Percentiles rank a stretch among this genome's conserved stretches.
These are phyloP conservation scores for Rhizopus arrhizus DNA, from an alignment of 371 early-diverging fungal genomes.

Conservation along the genomic window DNA sequence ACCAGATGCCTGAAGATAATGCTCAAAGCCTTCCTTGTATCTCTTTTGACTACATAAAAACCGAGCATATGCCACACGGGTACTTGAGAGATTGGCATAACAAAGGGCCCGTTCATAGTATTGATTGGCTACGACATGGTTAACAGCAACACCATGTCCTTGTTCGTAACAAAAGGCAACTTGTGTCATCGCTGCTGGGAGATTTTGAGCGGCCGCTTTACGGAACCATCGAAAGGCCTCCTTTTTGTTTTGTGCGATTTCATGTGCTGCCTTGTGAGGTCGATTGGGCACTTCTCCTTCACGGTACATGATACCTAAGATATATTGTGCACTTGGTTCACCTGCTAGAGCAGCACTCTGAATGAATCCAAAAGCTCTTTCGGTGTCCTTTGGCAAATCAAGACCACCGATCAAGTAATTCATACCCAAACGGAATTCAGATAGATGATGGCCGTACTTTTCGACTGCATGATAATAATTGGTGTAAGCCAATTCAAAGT, in stretches of 20 bases:
- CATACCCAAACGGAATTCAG: conserved; percentile 36
- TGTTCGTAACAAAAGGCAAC: conserved; percentile 72
- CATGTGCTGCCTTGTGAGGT: background rate
- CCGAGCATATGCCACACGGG: conserved; percentile 45
- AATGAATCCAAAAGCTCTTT: conserved; percentile 37
- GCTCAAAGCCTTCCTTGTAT: conserved; percentile 35
- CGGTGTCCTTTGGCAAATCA: conserved; percentile 30
- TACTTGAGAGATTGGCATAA: conserved; percentile 42
- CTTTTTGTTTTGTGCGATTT: conserved; percentile 19
- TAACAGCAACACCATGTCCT: conserved; percentile 66
- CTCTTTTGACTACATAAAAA: conserved; percentile 39
- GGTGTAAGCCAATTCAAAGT: conserved; percentile 26
- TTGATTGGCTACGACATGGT: conserved; percentile 48
- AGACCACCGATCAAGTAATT: conserved; percentile 40
- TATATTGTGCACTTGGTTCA: conserved; percentile 43
- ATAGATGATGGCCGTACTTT: conserved; percentile 8
- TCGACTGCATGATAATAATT: conserved; percentile 44
- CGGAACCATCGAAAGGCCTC: conserved; percentile 68
- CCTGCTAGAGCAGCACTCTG: conserved; percentile 40
- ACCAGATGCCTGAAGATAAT: conserved; percentile 52
- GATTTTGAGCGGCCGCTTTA: conserved; percentile 60
- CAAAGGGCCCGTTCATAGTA: conserved; percentile 71
- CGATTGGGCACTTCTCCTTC: conserved; percentile 28
- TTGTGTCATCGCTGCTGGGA: conserved; percentile 68
- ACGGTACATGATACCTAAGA: conserved; percentile 47